Evolutionary conservation across 768 basidiomycete species (phyloP).

Genomic region (Trametes villosa): DNA sequence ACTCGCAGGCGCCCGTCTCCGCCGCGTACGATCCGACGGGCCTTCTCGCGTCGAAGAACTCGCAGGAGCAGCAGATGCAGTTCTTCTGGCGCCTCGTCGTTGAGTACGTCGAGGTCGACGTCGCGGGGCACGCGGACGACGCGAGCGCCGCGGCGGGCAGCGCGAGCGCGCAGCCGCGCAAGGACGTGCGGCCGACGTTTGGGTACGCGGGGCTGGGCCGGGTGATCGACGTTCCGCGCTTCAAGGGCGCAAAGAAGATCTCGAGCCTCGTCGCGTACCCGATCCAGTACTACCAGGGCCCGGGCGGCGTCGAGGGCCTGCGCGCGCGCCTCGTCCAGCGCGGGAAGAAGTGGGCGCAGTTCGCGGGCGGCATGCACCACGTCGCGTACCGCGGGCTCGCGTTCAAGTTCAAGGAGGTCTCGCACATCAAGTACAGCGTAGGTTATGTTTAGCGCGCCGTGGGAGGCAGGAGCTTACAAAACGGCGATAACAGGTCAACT

Average conservation of each 20-base stretch:
- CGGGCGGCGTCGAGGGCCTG: conserved; percentile 44
- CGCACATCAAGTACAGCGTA: conserved; percentile 53
- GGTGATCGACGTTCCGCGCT: conserved; percentile 44
- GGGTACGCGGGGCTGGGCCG: conserved; percentile 31
- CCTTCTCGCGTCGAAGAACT: conserved; percentile 19
- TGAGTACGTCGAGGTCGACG: conserved; percentile 55
- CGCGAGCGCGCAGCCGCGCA: background rate
- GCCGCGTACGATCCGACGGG: conserved; percentile 28
- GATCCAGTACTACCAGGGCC: conserved; percentile 49
- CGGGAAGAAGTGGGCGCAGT: conserved; percentile 59
- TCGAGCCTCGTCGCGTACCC: conserved; percentile 56
- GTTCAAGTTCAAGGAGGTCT: conserved; percentile 35
- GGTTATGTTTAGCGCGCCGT: background rate
- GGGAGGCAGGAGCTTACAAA: background rate
- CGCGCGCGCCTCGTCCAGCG: conserved; percentile 46
- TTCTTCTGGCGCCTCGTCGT: conserved; percentile 51
- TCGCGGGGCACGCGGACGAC: conserved; percentile 13
- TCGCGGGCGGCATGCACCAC: conserved; percentile 58
- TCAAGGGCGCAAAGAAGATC: conserved; percentile 58
- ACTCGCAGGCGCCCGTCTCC: conserved; percentile 18
- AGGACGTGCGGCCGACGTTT: conserved; percentile 18
- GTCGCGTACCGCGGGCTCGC: conserved; percentile 60
- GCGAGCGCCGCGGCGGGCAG: background rate
- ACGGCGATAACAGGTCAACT: conserved; percentile 46
- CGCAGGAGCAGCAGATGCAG: conserved; percentile 39